Conservation (phyloP, 176 grass and related monocot species). For the Juncus inflexus region DNA sequence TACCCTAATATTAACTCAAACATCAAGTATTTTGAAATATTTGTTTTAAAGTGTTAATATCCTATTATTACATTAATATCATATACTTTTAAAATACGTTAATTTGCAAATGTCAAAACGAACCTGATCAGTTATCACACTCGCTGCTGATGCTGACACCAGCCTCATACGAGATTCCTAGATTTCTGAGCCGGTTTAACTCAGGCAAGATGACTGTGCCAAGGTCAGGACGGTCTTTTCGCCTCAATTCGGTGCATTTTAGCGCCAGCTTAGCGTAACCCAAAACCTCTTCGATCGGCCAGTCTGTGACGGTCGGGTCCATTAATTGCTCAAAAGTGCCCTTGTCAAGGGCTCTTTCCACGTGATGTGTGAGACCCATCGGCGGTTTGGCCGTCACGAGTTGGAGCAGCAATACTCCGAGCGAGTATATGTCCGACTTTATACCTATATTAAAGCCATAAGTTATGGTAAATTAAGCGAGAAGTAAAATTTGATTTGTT, state of each 20-base stretch:
- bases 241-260: constrained; percentile 74
- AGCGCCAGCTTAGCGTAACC: constrained; percentile 64
- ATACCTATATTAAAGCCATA: constrained; percentile 27
- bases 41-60: too few species aligned
- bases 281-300: constrained; percentile 74
- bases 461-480: constrained; percentile 9
- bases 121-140: not conserved
- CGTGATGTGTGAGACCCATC: constrained; percentile 88
- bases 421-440: constrained; percentile 94
- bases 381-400: constrained; percentile 61
- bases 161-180: constrained; percentile 50
- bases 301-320: constrained; percentile 63
- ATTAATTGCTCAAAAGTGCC: constrained; percentile 65
- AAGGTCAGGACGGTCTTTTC: constrained; percentile 73
- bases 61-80: too few species aligned
- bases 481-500: not conserved
- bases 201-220: constrained; percentile 72
- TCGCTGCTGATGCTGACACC: not conserved
- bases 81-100: too few species aligned
- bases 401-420: constrained; percentile 90
- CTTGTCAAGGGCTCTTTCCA: constrained; percentile 66
- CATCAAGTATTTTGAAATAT: too few species aligned
- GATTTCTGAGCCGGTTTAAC: constrained; percentile 88
- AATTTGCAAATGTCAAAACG: not conserved
- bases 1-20: too few species aligned